Conservation (phyloP, 2,329 filamentous ascomycete genomes). For the Fonsecaea nubica region DNA sequence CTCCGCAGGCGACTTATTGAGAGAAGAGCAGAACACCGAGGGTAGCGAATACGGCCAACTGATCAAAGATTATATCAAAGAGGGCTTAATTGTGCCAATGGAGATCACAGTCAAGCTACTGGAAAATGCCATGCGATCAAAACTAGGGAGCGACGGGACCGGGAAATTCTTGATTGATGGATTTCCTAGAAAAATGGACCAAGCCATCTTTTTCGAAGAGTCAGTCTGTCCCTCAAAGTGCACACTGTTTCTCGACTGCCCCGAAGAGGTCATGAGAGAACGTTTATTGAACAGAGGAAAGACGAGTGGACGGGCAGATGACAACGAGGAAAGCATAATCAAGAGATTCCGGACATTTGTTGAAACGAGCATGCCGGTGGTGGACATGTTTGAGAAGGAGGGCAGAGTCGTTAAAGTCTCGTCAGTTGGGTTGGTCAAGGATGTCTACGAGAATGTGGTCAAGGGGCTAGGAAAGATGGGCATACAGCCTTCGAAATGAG, state of each 20-base stretch:
- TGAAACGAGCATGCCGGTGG: constrained; percentile 97
- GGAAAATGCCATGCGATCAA: constrained; percentile 86
- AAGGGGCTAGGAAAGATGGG: constrained; percentile 55
- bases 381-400: constrained; percentile 79
- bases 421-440: constrained; percentile 71
- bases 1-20: constrained; percentile 88
- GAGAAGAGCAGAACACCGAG: constrained; percentile 86
- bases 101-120: constrained; percentile 93
- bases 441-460: constrained; percentile 65
- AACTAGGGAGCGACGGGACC: constrained; percentile 64
- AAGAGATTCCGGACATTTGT: constrained; percentile 95
- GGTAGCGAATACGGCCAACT: constrained; percentile 89
- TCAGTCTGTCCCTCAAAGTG: constrained; percentile 81
- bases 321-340: constrained; percentile 93
- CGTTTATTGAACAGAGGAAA: constrained; percentile 86
- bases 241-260: constrained; percentile 93
- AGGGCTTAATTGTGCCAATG: constrained; percentile 98
- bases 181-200: constrained; percentile 96
- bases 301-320: constrained; percentile 88
- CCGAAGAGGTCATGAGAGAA: constrained; percentile 84
- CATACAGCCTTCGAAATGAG: constrained; percentile 34
- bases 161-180: constrained; percentile 79
- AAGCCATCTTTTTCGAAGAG: constrained; percentile 92
- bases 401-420: constrained; percentile 80
- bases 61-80: constrained; percentile 91